Conservation (phyloP, 2,329 filamentous ascomycete genomes). For the Penicillium sp. region DNA sequence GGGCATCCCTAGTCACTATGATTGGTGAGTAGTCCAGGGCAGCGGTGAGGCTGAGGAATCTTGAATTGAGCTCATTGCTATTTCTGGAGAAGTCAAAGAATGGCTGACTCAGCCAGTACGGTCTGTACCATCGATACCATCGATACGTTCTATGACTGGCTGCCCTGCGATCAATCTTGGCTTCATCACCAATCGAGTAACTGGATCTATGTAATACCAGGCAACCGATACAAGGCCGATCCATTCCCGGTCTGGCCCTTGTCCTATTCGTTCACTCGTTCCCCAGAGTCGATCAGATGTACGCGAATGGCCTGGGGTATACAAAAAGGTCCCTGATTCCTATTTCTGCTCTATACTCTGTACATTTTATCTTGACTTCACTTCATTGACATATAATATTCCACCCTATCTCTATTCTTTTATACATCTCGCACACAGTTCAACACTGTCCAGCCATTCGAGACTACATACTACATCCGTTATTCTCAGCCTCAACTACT, state of each 20-base stretch:
- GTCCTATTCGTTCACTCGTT: conserved; percentile 11
- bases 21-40: neutral
- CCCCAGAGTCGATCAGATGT: conserved; percentile 24
- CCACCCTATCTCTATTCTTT: neutral
- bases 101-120: conserved; percentile 21
- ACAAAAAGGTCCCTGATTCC: conserved; percentile 18
- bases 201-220: conserved; percentile 16
- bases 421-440: conserved; percentile 20
- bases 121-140: neutral
- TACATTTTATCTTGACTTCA: neutral
- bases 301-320: conserved; percentile 23
- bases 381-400: conserved; percentile 3
- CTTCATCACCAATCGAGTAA: conserved; percentile 10
- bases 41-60: conserved; percentile 20
- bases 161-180: conserved; percentile 18
- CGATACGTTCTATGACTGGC: conserved; percentile 11
- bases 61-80: neutral
- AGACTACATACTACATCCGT: neutral
- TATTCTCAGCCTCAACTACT: conserved; percentile 1
- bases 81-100: conserved; percentile 8
- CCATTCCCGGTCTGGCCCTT: conserved; percentile 16
- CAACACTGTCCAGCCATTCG: conserved; percentile 20
- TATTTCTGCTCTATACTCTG: neutral
- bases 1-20: conserved; percentile 1
- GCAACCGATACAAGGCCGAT: conserved; percentile 24